phyloP scores from a whole-genome alignment of 2,329 filamentous ascomycete genomes.

The Xylaria sp. region DNA sequence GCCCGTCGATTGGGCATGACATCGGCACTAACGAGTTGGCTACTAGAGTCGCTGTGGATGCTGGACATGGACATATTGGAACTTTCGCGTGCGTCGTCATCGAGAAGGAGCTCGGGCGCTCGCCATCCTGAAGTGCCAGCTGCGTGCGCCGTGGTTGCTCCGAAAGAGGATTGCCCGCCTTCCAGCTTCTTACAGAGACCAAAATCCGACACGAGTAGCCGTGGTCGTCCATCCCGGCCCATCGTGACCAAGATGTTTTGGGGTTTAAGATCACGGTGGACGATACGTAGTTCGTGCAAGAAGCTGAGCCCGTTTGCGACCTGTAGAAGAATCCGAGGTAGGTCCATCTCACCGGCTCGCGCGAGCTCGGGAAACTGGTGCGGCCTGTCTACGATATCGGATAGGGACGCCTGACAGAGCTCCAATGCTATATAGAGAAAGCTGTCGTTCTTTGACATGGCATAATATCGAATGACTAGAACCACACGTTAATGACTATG shows the following conservation, averaged over 20 bases:
- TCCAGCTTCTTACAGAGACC: constrained; percentile 97
- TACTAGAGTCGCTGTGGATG: constrained; percentile 71
- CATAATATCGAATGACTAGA: constrained; percentile 91
- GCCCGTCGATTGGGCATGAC: constrained; percentile 78
- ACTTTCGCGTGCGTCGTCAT: constrained; percentile 72
- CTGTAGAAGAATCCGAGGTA: constrained; percentile 85
- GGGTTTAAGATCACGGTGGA: constrained; percentile 96
- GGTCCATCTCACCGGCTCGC: constrained; percentile 76
- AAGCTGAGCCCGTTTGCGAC: constrained; percentile 90
- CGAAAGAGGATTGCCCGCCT: constrained; percentile 92
- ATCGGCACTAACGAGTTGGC: constrained; percentile 67
- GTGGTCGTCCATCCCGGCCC: constrained; percentile 74
- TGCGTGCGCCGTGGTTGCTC: constrained; percentile 92
- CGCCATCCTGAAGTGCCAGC: constrained; percentile 96
- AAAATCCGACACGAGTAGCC: constrained; percentile 97
- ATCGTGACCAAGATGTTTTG: constrained; percentile 93
- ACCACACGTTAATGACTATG: constrained; percentile 41
- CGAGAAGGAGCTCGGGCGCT: constrained; percentile 89
- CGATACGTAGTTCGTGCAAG: constrained; percentile 90
- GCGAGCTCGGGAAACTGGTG: constrained; percentile 75
- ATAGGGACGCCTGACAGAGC: constrained; percentile 91
- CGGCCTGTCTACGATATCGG: constrained; percentile 87
- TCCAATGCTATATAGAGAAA: constrained; percentile 98
- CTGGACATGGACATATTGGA: constrained; percentile 58
- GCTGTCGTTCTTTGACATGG: constrained; percentile 85